phyloP scores from a whole-genome alignment of 1,284 basidiomycete species.

The Pulveroboletus sp. region DNA sequence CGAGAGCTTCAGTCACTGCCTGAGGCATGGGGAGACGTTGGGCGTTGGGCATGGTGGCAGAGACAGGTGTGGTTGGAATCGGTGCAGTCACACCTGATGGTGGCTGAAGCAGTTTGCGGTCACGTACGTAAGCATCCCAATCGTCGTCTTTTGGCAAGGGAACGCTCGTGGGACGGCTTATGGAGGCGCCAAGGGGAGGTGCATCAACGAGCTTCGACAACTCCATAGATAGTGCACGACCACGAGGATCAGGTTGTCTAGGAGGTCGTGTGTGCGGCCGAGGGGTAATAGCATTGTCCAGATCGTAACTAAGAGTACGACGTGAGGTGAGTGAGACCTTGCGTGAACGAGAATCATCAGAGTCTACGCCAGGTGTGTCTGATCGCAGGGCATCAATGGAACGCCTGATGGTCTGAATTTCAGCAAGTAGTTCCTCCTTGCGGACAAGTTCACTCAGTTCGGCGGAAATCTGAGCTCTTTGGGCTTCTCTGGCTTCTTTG shows the following conservation, averaged over 20 bases:
- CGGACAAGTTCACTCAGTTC: conserved; percentile 62
- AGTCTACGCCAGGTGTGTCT: conserved; percentile 61
- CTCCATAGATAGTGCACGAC: conserved; percentile 70
- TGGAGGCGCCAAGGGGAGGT: conserved; percentile 49
- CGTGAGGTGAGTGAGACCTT: conserved; percentile 66
- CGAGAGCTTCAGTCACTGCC: conserved; percentile 72
- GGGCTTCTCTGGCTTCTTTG: conserved; percentile 41
- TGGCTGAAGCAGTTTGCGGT: conserved; percentile 77
- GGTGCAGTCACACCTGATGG: conserved; percentile 76
- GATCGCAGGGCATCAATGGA: conserved; percentile 74
- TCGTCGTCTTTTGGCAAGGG: conserved; percentile 63
- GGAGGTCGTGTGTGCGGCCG: conserved; percentile 65
- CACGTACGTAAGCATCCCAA: conserved; percentile 79
- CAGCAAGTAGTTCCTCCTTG: conserved; percentile 68
- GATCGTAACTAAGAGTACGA: conserved; percentile 66
- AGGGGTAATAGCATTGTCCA: conserved; percentile 50
- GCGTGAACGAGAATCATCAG: conserved; percentile 56
- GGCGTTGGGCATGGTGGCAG: conserved; percentile 36
- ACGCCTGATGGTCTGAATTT: conserved; percentile 75
- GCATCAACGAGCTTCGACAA: conserved; percentile 48
- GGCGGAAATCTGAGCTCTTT: conserved; percentile 41
- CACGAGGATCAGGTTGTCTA: conserved; percentile 63
- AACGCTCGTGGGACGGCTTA: conserved; percentile 68
- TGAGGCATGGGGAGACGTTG: conserved; percentile 57
- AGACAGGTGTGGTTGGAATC: conserved; percentile 60